Evolutionary conservation across 768 basidiomycete species (phyloP).

Genomic region (Russula sp.): DNA sequence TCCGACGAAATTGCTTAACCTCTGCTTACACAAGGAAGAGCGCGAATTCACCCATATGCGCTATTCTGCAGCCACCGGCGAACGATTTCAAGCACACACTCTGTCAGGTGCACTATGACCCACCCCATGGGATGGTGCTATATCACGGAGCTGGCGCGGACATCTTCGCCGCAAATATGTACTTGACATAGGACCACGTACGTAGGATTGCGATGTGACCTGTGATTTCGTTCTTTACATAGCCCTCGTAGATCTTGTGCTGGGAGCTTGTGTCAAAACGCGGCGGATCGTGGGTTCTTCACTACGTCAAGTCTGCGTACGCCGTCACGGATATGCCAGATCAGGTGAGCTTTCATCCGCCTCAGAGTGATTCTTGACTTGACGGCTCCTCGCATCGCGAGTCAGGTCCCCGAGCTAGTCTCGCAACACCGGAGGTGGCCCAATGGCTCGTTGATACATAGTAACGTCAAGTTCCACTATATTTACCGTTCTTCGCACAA

Average conservation of each 20-base stretch:
- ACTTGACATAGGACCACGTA: constrained; percentile 83
- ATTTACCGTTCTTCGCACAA: constrained; percentile 42
- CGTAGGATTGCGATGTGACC: constrained; percentile 24
- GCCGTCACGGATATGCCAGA: constrained; percentile 93
- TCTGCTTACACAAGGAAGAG: too few relatives aligned
- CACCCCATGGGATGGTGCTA: too few relatives aligned
- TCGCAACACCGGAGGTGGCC: constrained; percentile 95
- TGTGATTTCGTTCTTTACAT: neutral
- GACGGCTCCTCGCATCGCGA: too few relatives aligned
- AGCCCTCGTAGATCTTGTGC: constrained; percentile 60
- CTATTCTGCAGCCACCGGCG: constrained; percentile 92
- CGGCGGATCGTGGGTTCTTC: constrained; percentile 74
- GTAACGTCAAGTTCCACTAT: constrained; percentile 77
- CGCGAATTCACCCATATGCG: too few relatives aligned
- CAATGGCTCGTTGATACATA: constrained; percentile 94
- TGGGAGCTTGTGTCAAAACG: constrained; percentile 61
- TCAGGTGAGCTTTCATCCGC: constrained; percentile 41
- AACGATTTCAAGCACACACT: constrained; percentile 77
- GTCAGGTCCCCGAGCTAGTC: constrained; percentile 43
- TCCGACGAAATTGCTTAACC: too few relatives aligned
- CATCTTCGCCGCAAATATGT: constrained; percentile 96
- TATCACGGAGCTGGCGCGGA: constrained; percentile 63
- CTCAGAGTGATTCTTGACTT: too few relatives aligned
- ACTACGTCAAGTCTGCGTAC: constrained; percentile 94
- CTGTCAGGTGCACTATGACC: too few relatives aligned